Conservation (phyloP, 2,329 filamentous ascomycete species). For the Penicillium sp. region DNA sequence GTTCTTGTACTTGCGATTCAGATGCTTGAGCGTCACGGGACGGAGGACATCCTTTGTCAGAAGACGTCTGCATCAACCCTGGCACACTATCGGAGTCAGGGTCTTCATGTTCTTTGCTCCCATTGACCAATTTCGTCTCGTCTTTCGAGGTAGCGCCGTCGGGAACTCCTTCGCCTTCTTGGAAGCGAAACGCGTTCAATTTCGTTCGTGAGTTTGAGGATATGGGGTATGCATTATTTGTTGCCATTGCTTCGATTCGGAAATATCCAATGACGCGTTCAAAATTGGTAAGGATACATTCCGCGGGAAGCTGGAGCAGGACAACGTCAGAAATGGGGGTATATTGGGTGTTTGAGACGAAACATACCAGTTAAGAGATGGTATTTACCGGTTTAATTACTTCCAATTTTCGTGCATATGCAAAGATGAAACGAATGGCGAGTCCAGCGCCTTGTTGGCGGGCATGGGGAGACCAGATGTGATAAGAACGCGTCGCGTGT, state of each 20-base stretch:
- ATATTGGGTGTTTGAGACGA: background rate
- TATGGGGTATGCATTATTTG: slow-evolving; percentile 30
- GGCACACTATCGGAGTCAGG: slow-evolving; percentile 31
- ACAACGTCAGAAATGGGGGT: slow-evolving; percentile 12
- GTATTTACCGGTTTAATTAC: background rate
- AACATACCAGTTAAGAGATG: background rate
- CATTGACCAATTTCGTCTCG: slow-evolving; percentile 22
- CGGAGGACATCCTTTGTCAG: slow-evolving; percentile 14
- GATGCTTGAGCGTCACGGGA: slow-evolving; percentile 13
- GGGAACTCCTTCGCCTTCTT: slow-evolving; percentile 22
- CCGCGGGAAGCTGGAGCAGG: slow-evolving; percentile 12
- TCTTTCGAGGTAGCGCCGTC: slow-evolving; percentile 19
- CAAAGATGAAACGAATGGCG: slow-evolving; percentile 10
- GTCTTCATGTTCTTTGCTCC: slow-evolving; percentile 41
- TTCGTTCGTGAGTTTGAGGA: slow-evolving; percentile 48
- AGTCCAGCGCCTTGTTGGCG: slow-evolving; percentile 12
- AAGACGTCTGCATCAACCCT: slow-evolving; percentile 18
- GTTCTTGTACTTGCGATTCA: slow-evolving; percentile 17
- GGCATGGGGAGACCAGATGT: slow-evolving; percentile 3
- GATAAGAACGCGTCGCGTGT: slow-evolving; percentile 30
- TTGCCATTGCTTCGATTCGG: slow-evolving; percentile 21
- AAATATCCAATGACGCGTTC: slow-evolving; percentile 12
- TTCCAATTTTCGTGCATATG: background rate
- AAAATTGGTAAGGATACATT: slow-evolving; percentile 22
- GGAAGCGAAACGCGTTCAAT: slow-evolving; percentile 48